Evolutionary conservation across 768 basidiomycete genomes (phyloP), one percentile per base, ranked within the genome.

Genomic region (Tylopilus intermedius): DNA sequence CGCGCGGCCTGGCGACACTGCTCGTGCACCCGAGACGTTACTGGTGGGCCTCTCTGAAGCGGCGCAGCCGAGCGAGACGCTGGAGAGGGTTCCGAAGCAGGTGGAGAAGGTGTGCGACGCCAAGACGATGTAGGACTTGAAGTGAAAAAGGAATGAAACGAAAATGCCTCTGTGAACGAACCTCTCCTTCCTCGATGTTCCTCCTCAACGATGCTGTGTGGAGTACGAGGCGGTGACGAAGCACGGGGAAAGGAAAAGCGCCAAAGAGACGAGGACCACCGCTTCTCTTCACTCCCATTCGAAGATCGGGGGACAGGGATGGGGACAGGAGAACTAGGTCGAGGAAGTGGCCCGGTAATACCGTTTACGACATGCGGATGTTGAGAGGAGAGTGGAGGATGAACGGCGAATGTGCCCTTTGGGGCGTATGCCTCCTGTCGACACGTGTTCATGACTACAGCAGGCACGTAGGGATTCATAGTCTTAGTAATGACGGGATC

Each of bases 131-230:
- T 63, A 18, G 67, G 62, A 50, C 63, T 71, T 1, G 67, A 58
- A 9, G 60, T 60, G 39, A 69, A 69, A 53, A 71, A 66, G 13
- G 69, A 66, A 42, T 68, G 78, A 56, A 71, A 79, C 62, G 73
- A 78, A 68, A 79, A 79, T 70, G 72, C 78, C 69, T 68, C 67
- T 15, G 67, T 69, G 26, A 69, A 51, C 22, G 67, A 69, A 24
- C 67, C 69, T 53, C 65, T 51, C 26, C 67, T 55, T 35, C 60
- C 64, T 44, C 67, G 62, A 13, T 54, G 57, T n/a, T 57, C 63
- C 33, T 62, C 67, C 22, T 66, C 67, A 13, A 38, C 32, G 33
- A 53, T 52, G 42, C 50, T 37, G 3, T 60, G 62, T 21, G 65
- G 56, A 30, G 60, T 57, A 37, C 69, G 69, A 43, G 61, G 60